Percentiles rank a stretch among this genome's conserved stretches.
Conservation (phyloP, 345 rosid genomes). For the Citrus medica region DNA sequence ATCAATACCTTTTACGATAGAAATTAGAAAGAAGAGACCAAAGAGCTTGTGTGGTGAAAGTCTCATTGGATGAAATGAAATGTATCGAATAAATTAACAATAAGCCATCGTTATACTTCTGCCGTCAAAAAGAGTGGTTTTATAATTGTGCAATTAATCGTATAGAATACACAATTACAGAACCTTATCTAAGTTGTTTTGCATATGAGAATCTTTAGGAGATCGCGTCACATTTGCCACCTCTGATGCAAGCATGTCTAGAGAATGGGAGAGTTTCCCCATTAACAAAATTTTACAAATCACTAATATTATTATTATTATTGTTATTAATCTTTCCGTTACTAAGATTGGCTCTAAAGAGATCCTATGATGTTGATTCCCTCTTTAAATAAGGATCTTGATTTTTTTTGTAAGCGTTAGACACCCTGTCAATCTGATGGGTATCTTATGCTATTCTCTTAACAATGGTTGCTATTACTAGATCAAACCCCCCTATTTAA, state of each 20-base stretch:
- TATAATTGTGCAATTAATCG: neutral
- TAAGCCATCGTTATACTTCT: neutral
- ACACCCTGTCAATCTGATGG: constrained; percentile 20
- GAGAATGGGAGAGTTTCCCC: constrained; percentile 33
- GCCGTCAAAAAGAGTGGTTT: constrained; percentile 7
- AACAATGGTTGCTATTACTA: neutral
- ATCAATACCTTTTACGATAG: neutral
- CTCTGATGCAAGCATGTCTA: constrained; percentile 45
- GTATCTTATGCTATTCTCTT: neutral
- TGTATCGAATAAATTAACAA: neutral
- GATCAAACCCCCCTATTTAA: neutral
- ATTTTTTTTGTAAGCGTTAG: constrained; percentile 17
- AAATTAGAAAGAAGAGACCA: too few species aligned
- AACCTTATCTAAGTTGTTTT: constrained; percentile 12
- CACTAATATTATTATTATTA: neutral
- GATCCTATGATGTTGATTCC: constrained; percentile 6
- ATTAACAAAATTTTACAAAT: neutral
- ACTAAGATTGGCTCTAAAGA: constrained; percentile 17
- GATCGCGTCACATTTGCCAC: constrained; percentile 36
- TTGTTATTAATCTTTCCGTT: neutral
- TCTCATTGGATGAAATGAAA: constrained; percentile 1
- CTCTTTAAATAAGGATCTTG: constrained; percentile 25
- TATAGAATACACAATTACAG: neutral
- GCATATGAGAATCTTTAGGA: constrained; percentile 41
- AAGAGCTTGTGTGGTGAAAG: neutral